phyloP scores from a whole-genome alignment of 2,329 filamentous ascomycete genomes.

The Helicocarpus griseus region DNA sequence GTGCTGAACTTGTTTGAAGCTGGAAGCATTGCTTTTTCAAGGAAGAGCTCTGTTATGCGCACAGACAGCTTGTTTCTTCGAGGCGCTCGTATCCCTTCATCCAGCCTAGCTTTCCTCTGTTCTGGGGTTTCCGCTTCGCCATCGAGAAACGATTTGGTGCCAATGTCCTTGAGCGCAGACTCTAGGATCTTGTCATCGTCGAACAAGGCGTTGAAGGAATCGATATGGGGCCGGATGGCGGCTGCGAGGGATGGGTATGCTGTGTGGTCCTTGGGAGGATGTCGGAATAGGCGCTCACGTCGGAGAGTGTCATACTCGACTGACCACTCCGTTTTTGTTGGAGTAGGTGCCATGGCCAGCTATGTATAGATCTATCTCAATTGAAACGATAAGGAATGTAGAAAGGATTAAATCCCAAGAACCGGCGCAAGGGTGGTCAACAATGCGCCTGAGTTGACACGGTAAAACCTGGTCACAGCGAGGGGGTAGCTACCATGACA shows the following conservation, averaged over 20 bases:
- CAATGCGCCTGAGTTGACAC: background rate
- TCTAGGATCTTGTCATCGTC: slow-evolving; percentile 61
- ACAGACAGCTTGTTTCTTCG: slow-evolving; percentile 66
- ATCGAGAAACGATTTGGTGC: slow-evolving; percentile 77
- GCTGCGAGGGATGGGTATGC: slow-evolving; percentile 79
- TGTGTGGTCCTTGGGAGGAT: slow-evolving; percentile 76
- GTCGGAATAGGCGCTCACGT: slow-evolving; percentile 77
- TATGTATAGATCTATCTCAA: background rate
- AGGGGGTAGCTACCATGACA: background rate
- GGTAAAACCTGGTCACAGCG: background rate
- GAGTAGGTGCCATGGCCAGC: slow-evolving; percentile 42
- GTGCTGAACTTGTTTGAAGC: slow-evolving; percentile 71
- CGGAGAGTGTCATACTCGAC: slow-evolving; percentile 77
- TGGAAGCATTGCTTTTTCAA: slow-evolving; percentile 74
- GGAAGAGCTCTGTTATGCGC: slow-evolving; percentile 67
- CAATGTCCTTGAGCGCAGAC: slow-evolving; percentile 77
- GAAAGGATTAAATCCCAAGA: background rate
- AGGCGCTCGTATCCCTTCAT: slow-evolving; percentile 43
- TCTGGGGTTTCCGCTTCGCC: slow-evolving; percentile 46
- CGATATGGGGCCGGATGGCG: slow-evolving; percentile 84
- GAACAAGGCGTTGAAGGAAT: slow-evolving; percentile 91
- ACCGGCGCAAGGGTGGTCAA: background rate
- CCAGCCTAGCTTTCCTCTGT: slow-evolving; percentile 32
- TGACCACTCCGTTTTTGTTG: slow-evolving; percentile 68
- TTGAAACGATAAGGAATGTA: background rate